phyloP scores from a whole-genome alignment of 2,329 filamentous ascomycete species.

The Calonectria henricotiae region DNA sequence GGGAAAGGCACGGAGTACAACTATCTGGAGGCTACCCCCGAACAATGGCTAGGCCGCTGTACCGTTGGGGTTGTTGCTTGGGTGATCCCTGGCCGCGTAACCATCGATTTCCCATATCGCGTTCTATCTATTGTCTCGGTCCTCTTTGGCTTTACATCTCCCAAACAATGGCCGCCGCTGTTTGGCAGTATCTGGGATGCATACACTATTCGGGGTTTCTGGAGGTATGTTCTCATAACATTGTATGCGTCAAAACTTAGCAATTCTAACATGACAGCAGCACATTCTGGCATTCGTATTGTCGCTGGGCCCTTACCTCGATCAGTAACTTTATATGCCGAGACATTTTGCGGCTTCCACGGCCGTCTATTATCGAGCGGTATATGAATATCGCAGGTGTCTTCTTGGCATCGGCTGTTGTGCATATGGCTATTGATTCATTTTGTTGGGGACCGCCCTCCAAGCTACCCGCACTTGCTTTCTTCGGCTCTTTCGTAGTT shows the following conservation, averaged over 20 bases:
- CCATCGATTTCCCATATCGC: not conserved
- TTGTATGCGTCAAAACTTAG: not conserved
- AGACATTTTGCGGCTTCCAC: slow-evolving; percentile 32
- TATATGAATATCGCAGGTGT: slow-evolving; percentile 36
- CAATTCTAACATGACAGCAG: slow-evolving; percentile 21
- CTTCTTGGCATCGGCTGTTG: slow-evolving; percentile 34
- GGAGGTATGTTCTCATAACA: slow-evolving; percentile 10
- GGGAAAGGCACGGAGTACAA: not conserved
- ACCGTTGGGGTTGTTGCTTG: not conserved
- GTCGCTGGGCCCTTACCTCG: slow-evolving; percentile 37
- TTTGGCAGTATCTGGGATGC: not conserved
- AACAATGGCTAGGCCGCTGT: not conserved
- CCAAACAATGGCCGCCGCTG: not conserved
- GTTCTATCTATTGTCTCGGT: not conserved
- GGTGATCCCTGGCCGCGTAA: not conserved
- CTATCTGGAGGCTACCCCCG: not conserved
- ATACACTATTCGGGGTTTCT: not conserved
- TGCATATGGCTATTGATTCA: slow-evolving; percentile 32
- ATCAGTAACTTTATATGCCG: slow-evolving; percentile 40
- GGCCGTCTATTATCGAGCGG: slow-evolving; percentile 28
- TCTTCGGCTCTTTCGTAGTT: slow-evolving; percentile 31
- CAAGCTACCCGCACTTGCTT: slow-evolving; percentile 23
- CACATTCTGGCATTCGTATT: slow-evolving; percentile 40
- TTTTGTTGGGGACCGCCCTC: slow-evolving; percentile 22
- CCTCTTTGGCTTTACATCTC: not conserved